Evolutionary conservation across 768 basidiomycete species (phyloP).

Genomic region (Russula vinacea): DNA sequence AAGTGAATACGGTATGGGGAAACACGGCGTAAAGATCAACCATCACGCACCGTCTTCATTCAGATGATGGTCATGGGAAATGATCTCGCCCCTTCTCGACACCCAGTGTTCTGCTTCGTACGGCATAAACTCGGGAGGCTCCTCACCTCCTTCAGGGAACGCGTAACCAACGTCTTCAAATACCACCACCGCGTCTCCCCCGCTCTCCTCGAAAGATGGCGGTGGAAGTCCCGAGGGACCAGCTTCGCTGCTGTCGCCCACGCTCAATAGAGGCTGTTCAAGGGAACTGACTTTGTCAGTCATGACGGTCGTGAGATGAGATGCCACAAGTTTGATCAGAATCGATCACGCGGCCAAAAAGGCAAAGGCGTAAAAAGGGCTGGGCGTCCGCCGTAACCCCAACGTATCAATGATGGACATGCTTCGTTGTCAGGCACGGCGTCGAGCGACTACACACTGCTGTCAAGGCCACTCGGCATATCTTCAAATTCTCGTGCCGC

Average conservation of each 20-base stretch:
- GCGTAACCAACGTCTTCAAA: conserved; percentile 32
- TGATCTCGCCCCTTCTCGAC: conserved; percentile 46
- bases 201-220: conserved; percentile 31
- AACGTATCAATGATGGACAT: neutral
- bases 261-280: neutral
- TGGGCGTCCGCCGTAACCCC: neutral
- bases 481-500: no score
- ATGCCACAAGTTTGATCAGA: neutral
- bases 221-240: conserved; percentile 21
- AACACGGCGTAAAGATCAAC: neutral
- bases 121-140: conserved; percentile 56
- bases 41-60: conserved; percentile 55
- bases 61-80: conserved; percentile 69
- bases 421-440: no score
- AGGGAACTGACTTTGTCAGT: conserved; percentile 2
- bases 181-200: conserved; percentile 30
- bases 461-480: no score
- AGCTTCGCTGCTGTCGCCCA: conserved; percentile 1
- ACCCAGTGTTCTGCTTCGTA: conserved; percentile 63
- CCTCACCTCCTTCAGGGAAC: conserved; percentile 38
- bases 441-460: no score
- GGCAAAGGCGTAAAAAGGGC: neutral
- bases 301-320: conserved; percentile 7
- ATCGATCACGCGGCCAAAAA: neutral
- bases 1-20: neutral